Evolutionary conservation across 2,329 filamentous ascomycete species (phyloP).

Genomic region (Xylariaceae sp.): DNA sequence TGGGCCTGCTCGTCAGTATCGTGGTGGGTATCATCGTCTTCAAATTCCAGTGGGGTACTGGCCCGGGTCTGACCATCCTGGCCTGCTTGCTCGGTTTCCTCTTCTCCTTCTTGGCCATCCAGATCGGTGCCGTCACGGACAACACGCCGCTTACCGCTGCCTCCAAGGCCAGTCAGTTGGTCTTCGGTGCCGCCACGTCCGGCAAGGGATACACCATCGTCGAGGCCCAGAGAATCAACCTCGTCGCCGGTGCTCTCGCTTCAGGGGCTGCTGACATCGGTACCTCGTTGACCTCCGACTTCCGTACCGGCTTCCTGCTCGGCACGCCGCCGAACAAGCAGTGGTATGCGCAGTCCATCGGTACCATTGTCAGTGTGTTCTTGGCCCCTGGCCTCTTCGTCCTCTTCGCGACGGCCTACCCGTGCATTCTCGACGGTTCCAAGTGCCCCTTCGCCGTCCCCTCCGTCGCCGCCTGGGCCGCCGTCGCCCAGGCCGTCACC

Average conservation of each 20-base stretch:
- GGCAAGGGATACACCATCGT: conserved; percentile 44
- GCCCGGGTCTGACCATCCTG: conserved; percentile 51
- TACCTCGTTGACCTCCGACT: conserved; percentile 53
- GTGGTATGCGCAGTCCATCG: conserved; percentile 60
- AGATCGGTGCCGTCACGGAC: conserved; percentile 55
- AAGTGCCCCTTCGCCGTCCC: conserved; percentile 57
- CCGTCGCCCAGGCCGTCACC: conserved; percentile 58
- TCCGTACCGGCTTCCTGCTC: conserved; percentile 63
- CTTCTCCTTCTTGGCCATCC: conserved; percentile 57
- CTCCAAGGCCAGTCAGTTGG: conserved; percentile 62
- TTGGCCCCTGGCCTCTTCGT: conserved; percentile 62
- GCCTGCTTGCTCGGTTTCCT: conserved; percentile 53
- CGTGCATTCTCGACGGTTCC: conserved; percentile 52
- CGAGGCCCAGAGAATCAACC: conserved; percentile 58
- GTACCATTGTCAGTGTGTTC: conserved; percentile 59
- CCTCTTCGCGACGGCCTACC: conserved; percentile 62
- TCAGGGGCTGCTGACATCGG: conserved; percentile 51
- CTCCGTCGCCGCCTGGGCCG: conserved; percentile 60
- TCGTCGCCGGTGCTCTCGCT: conserved; percentile 56
- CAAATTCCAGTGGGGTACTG: conserved; percentile 49
- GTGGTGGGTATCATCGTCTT: conserved; percentile 47
- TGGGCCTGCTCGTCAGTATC: conserved; percentile 44
- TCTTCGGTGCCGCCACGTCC: conserved; percentile 59
- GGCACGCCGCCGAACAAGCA: conserved; percentile 59
- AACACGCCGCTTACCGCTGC: conserved; percentile 61